Percentiles rank a stretch among this genome's conserved stretches.
Evolutionary conservation across 345 rosid genomes (phyloP).

Genomic region (Gossypium ekmanianum): DNA sequence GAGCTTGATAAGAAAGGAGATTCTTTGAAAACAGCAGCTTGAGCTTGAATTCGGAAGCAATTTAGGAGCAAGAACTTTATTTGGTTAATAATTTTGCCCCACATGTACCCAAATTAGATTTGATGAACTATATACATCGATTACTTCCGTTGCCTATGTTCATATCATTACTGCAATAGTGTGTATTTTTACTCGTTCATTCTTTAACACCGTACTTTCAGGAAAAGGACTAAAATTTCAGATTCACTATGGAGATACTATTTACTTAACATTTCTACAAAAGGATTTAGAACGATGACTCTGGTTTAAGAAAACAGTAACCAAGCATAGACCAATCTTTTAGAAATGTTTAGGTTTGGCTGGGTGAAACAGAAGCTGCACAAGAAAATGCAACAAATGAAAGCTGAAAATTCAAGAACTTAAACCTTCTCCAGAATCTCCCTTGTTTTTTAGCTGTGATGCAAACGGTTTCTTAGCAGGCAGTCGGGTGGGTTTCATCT

Average conservation of each 20-base stretch:
- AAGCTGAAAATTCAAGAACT: background rate
- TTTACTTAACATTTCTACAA: background rate
- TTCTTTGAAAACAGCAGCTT: conserved; percentile 17
- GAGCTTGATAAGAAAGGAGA: conserved; percentile 51
- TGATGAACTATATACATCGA: background rate
- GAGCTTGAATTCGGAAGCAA: background rate
- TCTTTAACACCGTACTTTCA: background rate
- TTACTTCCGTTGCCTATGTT: background rate
- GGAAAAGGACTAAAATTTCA: background rate
- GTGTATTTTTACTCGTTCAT: background rate
- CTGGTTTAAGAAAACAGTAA: conserved; percentile 4
- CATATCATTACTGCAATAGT: background rate
- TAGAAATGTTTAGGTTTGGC: background rate
- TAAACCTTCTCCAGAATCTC: background rate
- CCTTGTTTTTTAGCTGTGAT: background rate
- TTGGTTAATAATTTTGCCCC: background rate
- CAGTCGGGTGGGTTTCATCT: conserved; percentile 20
- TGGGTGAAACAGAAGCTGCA: conserved; percentile 9
- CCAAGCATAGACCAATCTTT: background rate
- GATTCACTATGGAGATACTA: background rate
- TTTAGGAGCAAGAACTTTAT: background rate
- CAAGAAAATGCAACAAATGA: conserved; percentile 16
- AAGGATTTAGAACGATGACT: background rate
- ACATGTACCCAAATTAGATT: background rate
- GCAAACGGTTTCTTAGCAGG: background rate